Base-by-base conservation (phyloP, 148 eudicot species). In the Vaccinium darrowii region DNA sequence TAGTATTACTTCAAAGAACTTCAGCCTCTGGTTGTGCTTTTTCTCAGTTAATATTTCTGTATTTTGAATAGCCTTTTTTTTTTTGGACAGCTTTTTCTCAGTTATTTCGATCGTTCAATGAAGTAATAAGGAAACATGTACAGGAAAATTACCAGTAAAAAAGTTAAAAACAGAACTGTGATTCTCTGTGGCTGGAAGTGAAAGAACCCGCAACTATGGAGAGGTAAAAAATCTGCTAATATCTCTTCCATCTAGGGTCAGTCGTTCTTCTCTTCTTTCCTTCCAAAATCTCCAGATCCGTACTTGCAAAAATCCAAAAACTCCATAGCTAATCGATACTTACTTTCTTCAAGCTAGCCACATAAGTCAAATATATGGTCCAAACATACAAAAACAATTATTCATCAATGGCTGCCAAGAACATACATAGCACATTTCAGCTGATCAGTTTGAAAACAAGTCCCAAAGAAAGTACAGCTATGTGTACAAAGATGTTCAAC, bases 301-400 rank as follows among this genome's bases (percentile, higher is more conserved):
- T 58, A 13, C 63, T 27, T 73, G 51, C 77, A 36, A 18, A 72
- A 30, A 0, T 30, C 30, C 0, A 30, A 30, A 30, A 30, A 73
- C 50, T 73, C 50, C 2, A 73, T 6, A 39, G 58, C 74, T 86
- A 85, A 33, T 69, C 87, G 27, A 58, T 54, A 36, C 86, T 90
- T 2, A 88, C 92, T 89, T 91, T 94, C 91, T 89, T 81, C 80
- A 93, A 90, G 89, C 90, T 91, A 36, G 95, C 98, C 93, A 94
- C 87, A 85, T 94, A 92, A 5, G 98, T 92, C 85, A 94, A 83
- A 81, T 94, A 94, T 85, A 94, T 91, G 49, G 91, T 93, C 98
- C 98, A 94, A 62, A 93, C 52, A 79, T 93, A 94, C 9, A 93
- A 89, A 94, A 93, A 5, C 95, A 90, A 83, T 93, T 93, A 79